A percentile compares a stretch with the other conserved stretches of the same genome.
phyloP scores from a whole-genome alignment of 768 basidiomycete genomes.

The Hypholoma sublateritium region DNA sequence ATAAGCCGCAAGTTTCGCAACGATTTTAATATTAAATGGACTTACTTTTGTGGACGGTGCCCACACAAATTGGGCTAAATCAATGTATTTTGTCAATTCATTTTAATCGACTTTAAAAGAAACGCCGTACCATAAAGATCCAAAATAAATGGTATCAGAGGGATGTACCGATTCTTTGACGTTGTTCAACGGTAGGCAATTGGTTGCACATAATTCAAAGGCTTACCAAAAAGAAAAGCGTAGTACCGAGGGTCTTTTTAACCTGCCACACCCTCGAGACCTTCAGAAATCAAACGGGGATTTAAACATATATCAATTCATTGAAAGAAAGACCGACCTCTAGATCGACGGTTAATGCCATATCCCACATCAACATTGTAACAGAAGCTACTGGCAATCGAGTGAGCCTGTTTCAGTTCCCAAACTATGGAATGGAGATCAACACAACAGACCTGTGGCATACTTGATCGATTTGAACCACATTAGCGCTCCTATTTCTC shows the following conservation, averaged over 20 bases:
- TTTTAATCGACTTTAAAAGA: background rate
- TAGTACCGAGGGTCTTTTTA: slow-evolving; percentile 20
- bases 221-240: slow-evolving; percentile 20
- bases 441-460: slow-evolving; percentile 4
- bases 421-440: background rate
- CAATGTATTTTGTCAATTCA: background rate
- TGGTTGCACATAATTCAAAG: background rate
- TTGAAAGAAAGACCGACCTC: slow-evolving; percentile 7
- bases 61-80: slow-evolving; percentile 19
- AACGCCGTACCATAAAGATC: slow-evolving; percentile 16
- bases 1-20: background rate
- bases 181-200: background rate
- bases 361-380: slow-evolving; percentile 25
- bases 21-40: background rate
- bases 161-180: slow-evolving; percentile 23
- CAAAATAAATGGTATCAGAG: slow-evolving; percentile 17
- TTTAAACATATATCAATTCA: background rate
- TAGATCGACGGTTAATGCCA: slow-evolving; percentile 18
- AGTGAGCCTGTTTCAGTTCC: background rate
- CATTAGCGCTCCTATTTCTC: background rate
- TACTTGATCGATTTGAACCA: slow-evolving; percentile 1
- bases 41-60: slow-evolving; percentile 18
- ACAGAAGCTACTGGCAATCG: slow-evolving; percentile 19
- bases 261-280: slow-evolving; percentile 19
- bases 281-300: slow-evolving; percentile 6